These are phyloP conservation scores for Cercospora sojina DNA, from an alignment of 2,329 filamentous ascomycete genomes.

Conservation along the genomic window DNA sequence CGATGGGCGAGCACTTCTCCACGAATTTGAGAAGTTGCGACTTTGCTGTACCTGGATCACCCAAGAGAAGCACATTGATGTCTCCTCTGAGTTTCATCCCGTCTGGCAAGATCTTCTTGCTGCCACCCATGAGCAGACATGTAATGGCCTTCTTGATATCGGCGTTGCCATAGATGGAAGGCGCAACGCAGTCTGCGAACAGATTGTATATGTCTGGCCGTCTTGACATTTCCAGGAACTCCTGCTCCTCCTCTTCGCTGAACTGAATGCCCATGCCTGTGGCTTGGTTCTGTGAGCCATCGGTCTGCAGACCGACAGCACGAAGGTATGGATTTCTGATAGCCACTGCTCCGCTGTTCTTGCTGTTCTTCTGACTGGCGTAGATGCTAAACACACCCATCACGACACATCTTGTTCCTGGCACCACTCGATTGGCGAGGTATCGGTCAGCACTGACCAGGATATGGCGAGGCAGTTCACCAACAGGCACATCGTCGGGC, in stretches of 20 bases:
- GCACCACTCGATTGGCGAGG: slow-evolving; percentile 90
- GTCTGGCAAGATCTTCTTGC: slow-evolving; percentile 95
- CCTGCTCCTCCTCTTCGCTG: slow-evolving; percentile 93
- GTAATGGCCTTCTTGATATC: slow-evolving; percentile 98
- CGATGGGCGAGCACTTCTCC: slow-evolving; percentile 91
- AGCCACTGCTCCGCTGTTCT: slow-evolving; percentile 80
- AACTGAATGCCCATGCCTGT: slow-evolving; percentile 69
- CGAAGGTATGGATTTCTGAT: slow-evolving; percentile 94
- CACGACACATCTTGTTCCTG: slow-evolving; percentile 88
- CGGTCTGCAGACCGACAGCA: slow-evolving; percentile 87
- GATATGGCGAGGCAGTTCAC: slow-evolving; percentile 91
- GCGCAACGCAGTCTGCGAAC: slow-evolving; percentile 89
- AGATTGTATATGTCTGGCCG: slow-evolving; percentile 87
- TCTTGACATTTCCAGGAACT: slow-evolving; percentile 88
- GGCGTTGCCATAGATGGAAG: slow-evolving; percentile 92
- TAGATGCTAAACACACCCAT: slow-evolving; percentile 99
- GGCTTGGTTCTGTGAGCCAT: slow-evolving; percentile 85
- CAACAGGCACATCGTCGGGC: slow-evolving; percentile 94
- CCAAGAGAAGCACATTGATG: slow-evolving; percentile 94
- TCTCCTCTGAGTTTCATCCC: slow-evolving; percentile 97
- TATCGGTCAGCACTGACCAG: slow-evolving; percentile 96
- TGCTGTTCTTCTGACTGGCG: slow-evolving; percentile 77
- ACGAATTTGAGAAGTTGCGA: slow-evolving; percentile 97
- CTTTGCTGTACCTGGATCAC: slow-evolving; percentile 97
- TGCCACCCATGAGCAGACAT: slow-evolving; percentile 88